Evolutionary conservation across 2,329 filamentous ascomycete genomes (phyloP).

Genomic region (Rasamsonia emersonii): DNA sequence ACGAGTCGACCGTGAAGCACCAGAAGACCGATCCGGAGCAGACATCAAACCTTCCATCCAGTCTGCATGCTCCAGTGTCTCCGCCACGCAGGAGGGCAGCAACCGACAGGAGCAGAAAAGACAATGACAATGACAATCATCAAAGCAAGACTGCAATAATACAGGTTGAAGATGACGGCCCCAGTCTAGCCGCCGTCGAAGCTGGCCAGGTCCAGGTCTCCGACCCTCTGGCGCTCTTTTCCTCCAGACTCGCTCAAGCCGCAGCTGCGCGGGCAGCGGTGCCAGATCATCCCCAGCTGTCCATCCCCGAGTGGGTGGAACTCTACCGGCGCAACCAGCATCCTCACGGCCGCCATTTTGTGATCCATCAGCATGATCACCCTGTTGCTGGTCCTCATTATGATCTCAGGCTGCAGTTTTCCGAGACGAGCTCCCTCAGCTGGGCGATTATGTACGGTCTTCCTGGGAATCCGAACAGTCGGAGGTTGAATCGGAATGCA

Average conservation of each 20-base stretch:
- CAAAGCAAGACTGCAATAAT: background rate
- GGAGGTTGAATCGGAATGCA: slow-evolving; percentile 48
- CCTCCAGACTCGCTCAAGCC: slow-evolving; percentile 28
- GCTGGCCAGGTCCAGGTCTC: slow-evolving; percentile 41
- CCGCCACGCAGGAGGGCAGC: slow-evolving; percentile 15
- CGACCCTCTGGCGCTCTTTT: slow-evolving; percentile 43
- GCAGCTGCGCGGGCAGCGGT: slow-evolving; percentile 15
- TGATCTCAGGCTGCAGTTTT: slow-evolving; percentile 63
- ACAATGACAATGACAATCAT: background rate
- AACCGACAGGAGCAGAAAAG: slow-evolving; percentile 1
- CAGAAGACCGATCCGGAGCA: too few relatives aligned
- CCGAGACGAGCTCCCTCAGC: slow-evolving; percentile 55
- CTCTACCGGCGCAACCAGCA: slow-evolving; percentile 43
- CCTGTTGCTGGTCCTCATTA: slow-evolving; percentile 61
- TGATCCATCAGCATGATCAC: slow-evolving; percentile 67
- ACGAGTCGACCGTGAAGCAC: too few relatives aligned
- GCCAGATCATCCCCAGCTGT: slow-evolving; percentile 23
- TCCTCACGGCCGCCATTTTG: slow-evolving; percentile 48
- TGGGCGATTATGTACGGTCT: slow-evolving; percentile 57
- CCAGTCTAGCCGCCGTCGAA: slow-evolving; percentile 40
- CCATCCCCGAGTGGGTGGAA: slow-evolving; percentile 34
- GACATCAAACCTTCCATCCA: too few relatives aligned
- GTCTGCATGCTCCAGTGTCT: slow-evolving; percentile 18
- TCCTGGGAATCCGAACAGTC: slow-evolving; percentile 50
- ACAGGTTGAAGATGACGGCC: background rate